A percentile compares a stretch with the other conserved stretches of the same genome.
These are phyloP conservation scores for Diaporthe australafricana DNA, from an alignment of 2,329 filamentous ascomycete genomes.

Conservation along the genomic window DNA sequence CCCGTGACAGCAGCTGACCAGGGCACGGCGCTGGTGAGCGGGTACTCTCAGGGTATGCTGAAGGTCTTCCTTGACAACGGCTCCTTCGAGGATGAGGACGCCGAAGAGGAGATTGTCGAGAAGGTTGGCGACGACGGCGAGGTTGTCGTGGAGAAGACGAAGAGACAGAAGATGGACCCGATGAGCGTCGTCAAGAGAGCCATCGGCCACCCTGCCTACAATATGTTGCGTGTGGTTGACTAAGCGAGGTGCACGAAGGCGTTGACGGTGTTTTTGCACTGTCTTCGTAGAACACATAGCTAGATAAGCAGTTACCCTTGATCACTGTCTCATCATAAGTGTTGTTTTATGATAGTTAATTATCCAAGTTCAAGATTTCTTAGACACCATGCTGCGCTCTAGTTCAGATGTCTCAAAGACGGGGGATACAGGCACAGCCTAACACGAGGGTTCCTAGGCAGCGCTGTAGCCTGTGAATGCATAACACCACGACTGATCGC, in stretches of 20 bases:
- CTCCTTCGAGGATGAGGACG: constrained; percentile 55
- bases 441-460: no score
- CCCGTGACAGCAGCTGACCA: constrained; percentile 57
- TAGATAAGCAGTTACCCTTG: no score
- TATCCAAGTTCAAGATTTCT: no score
- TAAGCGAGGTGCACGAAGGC: constrained; percentile 43
- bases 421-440: no score
- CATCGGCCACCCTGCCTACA: constrained; percentile 64
- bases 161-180: constrained; percentile 57
- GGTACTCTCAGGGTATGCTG: constrained; percentile 68
- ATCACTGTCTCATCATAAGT: no score
- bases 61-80: constrained; percentile 67
- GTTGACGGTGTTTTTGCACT: not conserved
- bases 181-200: constrained; percentile 59
- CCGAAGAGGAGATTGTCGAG: constrained; percentile 43
- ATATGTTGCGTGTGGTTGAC: constrained; percentile 67
- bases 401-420: no score
- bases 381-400: no score
- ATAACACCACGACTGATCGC: no score
- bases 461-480: no score
- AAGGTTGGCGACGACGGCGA: constrained; percentile 46
- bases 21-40: constrained; percentile 63
- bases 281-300: no score
- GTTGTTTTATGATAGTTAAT: no score
- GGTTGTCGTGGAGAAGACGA: constrained; percentile 40